Evolutionary conservation across 805 yeast genomes (phyloP), one percentile per base, ranked within the genome.

Genomic region (Lipomyces spencermartinsiae): DNA sequence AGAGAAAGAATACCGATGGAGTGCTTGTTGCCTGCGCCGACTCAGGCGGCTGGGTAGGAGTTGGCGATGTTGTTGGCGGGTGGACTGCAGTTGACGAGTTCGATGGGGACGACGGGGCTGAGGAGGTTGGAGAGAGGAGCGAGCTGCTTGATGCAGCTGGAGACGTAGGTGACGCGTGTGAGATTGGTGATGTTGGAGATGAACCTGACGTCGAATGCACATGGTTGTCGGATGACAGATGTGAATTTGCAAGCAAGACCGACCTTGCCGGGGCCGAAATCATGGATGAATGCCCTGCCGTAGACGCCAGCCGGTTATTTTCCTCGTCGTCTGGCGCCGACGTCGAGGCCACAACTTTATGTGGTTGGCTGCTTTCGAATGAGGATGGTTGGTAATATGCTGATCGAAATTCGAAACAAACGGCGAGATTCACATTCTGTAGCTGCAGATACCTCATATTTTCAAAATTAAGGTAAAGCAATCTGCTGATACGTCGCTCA

Each of bases 371-470:
- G 16, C 43, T 12, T 37, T 37, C 43, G 43, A 37, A 12, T 2
- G 43, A 37, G 43, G 43, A 12, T 37, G 16, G 16, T 1, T 12
- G 16, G 46, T 51, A 22, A 37, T 35, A 22, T 14, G 39, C 31
- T 25, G 59, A 35, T 31, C 65, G 51, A n/a, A 68, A 66, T 31
- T 68, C 71, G 55, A 69, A 69, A 39, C 71, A 69, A 7, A 53
- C 67, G 4, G 70, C 56, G 34, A 69, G 53, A 55, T 69, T 69
- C 12, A 66, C 71, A 34, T 69, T 69, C 53, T 69, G 71, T 22
- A 69, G 53, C 35, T 63, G 70, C n/a, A 69, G 59, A 57, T 37
- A 43, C 33, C 54, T 51, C 6, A 69, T 10, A 16, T 19, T 49
- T 10, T 10, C 37, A 19, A 33, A 57, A 34, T 67, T 69, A 25